Base-by-base conservation (phyloP, 805 yeast species). In the Saturnispora gosingensis region DNA sequence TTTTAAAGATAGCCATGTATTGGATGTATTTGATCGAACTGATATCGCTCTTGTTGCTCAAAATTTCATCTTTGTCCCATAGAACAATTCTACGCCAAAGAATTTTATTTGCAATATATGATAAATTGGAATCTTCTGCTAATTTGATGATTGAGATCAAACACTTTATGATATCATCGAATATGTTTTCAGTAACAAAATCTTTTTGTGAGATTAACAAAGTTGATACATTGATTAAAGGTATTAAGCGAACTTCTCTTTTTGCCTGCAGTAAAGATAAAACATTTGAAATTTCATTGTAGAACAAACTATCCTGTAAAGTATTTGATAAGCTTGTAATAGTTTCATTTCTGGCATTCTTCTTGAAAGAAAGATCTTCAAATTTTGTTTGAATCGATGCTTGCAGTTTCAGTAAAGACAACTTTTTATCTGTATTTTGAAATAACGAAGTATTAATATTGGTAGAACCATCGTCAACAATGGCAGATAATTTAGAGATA, bases 401-500 rank as follows among this genome's bases (percentile, higher is more conserved):
- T 24, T 46, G 43, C 8, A 46, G 8, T 4, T 22, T 34, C 28
- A 27, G 38, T 27, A 34, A 11, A 7, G 27, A 18, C 15, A 46
- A 35, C 27, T 46, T 46, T 16, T 10, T 10, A 30, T 44, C 15
- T 32, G 28, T 5, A 8, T 44, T 18, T 28, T 9, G 16, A n/a
- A 43, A 5, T n/a, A 43, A 27, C 16, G 45, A 15, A 55, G 54
- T 58, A 5, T 57, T 60, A 20, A 53, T 38, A 4, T 52, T 54
- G 4, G 46, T 28, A 40, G 62, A 61, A 1, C 72, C 63, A 0
- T 81, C 82, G 22, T 16, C 7, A 5, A 36, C 46, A 18, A 85
- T 60, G 1, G 78, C 71, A 2, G 87, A 68, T 22, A 89, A 66
- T 63, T 88, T 88, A 2, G 95, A 90, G 47, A 88, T 66, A 52